Conservation (phyloP, 208 protist genomes). For the Blastocrithidia nonstop region DNA sequence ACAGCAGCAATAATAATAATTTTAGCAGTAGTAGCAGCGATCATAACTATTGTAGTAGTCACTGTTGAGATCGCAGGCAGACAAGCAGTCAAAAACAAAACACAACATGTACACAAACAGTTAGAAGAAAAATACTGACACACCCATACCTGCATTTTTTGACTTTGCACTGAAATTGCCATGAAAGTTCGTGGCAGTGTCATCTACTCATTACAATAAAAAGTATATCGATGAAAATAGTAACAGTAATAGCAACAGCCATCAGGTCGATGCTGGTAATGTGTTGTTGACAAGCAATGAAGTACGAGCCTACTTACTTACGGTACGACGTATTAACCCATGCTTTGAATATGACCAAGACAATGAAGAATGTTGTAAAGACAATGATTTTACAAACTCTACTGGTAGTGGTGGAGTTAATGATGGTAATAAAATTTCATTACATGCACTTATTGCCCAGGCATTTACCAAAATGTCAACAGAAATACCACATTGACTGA, state of each 20-base stretch:
- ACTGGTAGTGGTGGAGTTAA: slow-evolving; percentile 5
- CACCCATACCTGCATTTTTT: slow-evolving; percentile 12
- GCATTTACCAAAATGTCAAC: slow-evolving; percentile 18
- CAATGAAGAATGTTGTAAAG: slow-evolving; percentile 1
- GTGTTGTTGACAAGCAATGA: no score
- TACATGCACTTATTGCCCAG: slow-evolving; percentile 21
- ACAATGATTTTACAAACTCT: no score
- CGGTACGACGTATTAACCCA: slow-evolving; percentile 13
- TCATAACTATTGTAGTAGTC: no score
- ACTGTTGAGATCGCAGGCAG: no score
- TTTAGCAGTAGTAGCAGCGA: no score
- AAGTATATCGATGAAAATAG: no score
- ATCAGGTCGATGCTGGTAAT: neutral
- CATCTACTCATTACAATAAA: neutral
- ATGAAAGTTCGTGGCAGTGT: slow-evolving; percentile 5
- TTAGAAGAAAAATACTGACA: neutral
- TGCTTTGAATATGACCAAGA: slow-evolving; percentile 6
- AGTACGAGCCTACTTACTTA: slow-evolving; percentile 25
- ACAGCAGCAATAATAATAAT: no score
- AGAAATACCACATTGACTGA: slow-evolving; percentile 39
- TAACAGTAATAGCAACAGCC: slow-evolving; percentile 1
- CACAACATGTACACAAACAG: no score
- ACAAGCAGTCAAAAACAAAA: no score
- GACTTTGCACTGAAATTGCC: slow-evolving; percentile 19
- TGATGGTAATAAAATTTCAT: slow-evolving; percentile 4